Evolutionary conservation across 306 rosid genomes (phyloP).

Genomic region (Medicago truncatula): MtrunA17r5.0-ANR NC_053043.1:1900501-1901000

Average conservation of each 20-base stretch:
- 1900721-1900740: conserved; percentile 87
- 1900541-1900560: conserved; percentile 51
- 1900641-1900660: conserved; percentile 57
- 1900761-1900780: conserved; percentile 48
- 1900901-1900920: conserved; percentile 52
- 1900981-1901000: conserved; percentile 49
- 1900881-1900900: conserved; percentile 51
- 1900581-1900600: conserved; percentile 57
- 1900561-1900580: conserved; percentile 72
- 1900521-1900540: conserved; percentile 44
- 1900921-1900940: conserved; percentile 67
- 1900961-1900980: conserved; percentile 64
- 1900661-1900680: conserved; percentile 77
- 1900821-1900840: conserved; percentile 33
- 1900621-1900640: conserved; percentile 48
- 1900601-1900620: conserved; percentile 45
- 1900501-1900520: conserved; percentile 52
- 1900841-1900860: conserved; percentile 39
- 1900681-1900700: conserved; percentile 58
- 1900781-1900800: conserved; percentile 43
- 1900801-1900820: conserved; percentile 43
- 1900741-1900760: conserved; percentile 86
- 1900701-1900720: conserved; percentile 80
- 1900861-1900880: conserved; percentile 28
- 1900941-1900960: conserved; percentile 73